Evolutionary conservation across 31 red algal genomes (phyloP).

Genomic region (Endocladia muricata): DNA sequence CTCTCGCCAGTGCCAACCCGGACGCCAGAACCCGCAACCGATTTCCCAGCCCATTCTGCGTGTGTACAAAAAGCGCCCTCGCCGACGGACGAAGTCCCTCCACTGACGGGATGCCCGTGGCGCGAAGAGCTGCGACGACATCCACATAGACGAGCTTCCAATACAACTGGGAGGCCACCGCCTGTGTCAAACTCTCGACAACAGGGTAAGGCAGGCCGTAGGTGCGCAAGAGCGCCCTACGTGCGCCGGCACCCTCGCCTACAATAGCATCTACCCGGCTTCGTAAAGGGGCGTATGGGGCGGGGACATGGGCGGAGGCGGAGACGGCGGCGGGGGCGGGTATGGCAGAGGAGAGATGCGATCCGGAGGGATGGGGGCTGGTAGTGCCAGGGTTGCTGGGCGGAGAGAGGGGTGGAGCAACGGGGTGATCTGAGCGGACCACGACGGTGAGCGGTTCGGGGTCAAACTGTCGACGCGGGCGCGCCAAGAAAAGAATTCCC

Average conservation of each 20-base stretch:
- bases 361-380: neutral
- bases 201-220: constrained; percentile 6
- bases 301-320: neutral
- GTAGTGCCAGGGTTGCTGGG: neutral
- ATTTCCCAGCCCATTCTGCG: constrained; percentile 85
- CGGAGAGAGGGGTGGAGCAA: neutral
- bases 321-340: neutral
- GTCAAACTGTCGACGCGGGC: neutral
- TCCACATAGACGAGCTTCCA: constrained; percentile 45
- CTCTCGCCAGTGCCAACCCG: constrained; percentile 50
- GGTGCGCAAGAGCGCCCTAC: neutral
- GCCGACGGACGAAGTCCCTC: neutral
- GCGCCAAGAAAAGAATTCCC: neutral
- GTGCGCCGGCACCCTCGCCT: neutral
- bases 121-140: constrained; percentile 4
- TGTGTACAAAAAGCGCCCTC: constrained; percentile 69
- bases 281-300: constrained; percentile 9
- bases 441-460: neutral
- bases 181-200: constrained; percentile 17
- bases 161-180: constrained; percentile 5
- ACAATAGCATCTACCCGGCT: constrained; percentile 25
- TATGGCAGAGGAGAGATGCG: neutral
- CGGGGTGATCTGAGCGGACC: neutral
- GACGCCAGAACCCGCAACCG: constrained; percentile 74
- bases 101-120: neutral